These are phyloP conservation scores for Gremmenia infestans DNA, from an alignment of 2,329 filamentous ascomycete genomes.

Conservation along the genomic window DNA sequence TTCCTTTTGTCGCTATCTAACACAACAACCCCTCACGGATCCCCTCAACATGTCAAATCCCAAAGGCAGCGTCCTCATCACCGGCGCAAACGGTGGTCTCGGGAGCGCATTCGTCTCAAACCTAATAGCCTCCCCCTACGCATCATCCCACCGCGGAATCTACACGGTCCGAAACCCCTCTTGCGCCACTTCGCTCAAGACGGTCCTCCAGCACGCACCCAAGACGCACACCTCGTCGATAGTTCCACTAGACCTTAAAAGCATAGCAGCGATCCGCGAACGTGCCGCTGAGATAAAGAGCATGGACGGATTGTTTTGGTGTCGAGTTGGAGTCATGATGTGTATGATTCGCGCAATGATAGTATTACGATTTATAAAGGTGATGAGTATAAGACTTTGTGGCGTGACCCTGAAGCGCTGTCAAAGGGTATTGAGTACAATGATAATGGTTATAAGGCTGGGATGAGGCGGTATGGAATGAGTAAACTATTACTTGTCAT, in stretches of 20 bases:
- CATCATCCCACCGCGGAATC: conserved; percentile 14
- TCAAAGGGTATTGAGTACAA: not conserved
- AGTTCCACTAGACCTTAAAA: conserved; percentile 4
- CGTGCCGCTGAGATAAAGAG: conserved; percentile 16
- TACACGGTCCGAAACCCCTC: conserved; percentile 16
- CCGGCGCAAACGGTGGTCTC: conserved; percentile 25
- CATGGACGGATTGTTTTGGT: conserved; percentile 31
- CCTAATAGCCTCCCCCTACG: conserved; percentile 9
- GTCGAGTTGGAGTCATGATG: conserved; percentile 31
- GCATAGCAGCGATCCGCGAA: not conserved
- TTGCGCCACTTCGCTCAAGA: not conserved
- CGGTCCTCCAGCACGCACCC: not conserved
- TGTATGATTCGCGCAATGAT: conserved; percentile 12
- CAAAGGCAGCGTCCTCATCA: conserved; percentile 21
- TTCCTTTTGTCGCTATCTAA: too few species aligned
- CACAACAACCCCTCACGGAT: too few species aligned
- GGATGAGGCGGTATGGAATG: conserved; percentile 9
- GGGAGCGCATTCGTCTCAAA: conserved; percentile 18
- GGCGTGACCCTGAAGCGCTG: not conserved
- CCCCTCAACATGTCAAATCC: not conserved
- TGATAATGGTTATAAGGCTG: conserved; percentile 9
- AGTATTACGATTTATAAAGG: conserved; percentile 13
- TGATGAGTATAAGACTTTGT: conserved; percentile 1
- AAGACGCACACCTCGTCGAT: not conserved
- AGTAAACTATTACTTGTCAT: conserved; percentile 10